Evolutionary conservation across 306 rosid species (phyloP).

Genomic region (Lablab purpureus): DNA sequence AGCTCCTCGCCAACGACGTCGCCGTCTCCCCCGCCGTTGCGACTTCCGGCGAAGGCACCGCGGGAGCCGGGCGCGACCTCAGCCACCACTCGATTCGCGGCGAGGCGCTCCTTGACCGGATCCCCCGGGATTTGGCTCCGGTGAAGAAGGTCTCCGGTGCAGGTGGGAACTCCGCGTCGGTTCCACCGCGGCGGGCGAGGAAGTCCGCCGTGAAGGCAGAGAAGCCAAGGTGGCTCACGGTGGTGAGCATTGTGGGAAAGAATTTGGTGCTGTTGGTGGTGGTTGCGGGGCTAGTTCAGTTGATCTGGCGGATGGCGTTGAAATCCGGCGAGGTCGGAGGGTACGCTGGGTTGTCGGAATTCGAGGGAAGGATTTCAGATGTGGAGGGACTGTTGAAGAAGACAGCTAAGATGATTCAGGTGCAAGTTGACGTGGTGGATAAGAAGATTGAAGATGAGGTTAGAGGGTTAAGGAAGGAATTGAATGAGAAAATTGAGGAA

Average conservation of each 20-base stretch:
- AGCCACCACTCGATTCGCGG: conserved; percentile 84
- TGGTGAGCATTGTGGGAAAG: conserved; percentile 65
- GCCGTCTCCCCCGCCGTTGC: conserved; percentile 49
- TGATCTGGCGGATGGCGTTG: conserved; percentile 59
- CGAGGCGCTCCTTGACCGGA: conserved; percentile 60
- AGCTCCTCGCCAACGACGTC: conserved; percentile 64
- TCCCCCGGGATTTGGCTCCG: conserved; percentile 54
- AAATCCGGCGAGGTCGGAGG: conserved; percentile 50
- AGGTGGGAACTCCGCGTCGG: conserved; percentile 51
- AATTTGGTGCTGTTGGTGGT: conserved; percentile 59
- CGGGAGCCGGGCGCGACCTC: conserved; percentile 60
- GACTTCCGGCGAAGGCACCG: conserved; percentile 43
- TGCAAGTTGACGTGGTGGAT: conserved; percentile 84
- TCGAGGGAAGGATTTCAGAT: conserved; percentile 82
- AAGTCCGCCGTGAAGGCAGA: conserved; percentile 50
- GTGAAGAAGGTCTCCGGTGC: conserved; percentile 47
- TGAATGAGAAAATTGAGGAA: conserved; percentile 62
- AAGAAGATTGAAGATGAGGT: conserved; percentile 74
- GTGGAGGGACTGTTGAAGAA: conserved; percentile 71
- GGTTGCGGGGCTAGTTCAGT: conserved; percentile 66
- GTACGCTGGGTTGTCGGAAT: conserved; percentile 60
- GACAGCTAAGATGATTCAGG: conserved; percentile 73
- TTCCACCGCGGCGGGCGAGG: conserved; percentile 51
- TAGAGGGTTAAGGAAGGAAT: conserved; percentile 69
- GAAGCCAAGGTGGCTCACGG: conserved; percentile 76